Base-by-base conservation (phyloP, 1,284 basidiomycete species). In the Puccinia horiana region DNA sequence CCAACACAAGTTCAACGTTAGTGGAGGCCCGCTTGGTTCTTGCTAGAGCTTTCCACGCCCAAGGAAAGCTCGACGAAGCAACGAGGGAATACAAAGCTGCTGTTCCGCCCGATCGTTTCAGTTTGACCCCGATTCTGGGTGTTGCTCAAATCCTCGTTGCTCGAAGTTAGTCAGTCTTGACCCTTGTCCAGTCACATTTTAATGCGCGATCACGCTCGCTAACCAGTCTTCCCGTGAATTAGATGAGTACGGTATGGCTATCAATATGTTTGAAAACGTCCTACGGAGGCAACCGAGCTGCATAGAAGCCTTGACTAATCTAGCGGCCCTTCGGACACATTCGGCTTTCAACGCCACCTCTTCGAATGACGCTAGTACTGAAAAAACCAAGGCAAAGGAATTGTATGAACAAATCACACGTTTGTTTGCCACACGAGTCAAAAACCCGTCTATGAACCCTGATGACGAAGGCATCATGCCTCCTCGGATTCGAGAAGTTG, bases 191-290 rank as follows among this genome's bases (percentile, higher is more conserved):
- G 26, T 20, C 54, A 74, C 47, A 67, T 86, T 16, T 86, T 86
- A 76, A 85, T 86, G 23, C 83, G 87, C 29, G 32, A 35, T 35
- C 58, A 32, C 2, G 37, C 86, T 85, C 26, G 86, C 86, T 65
- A 86, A 86, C 72, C 29, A 23, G 77, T 26, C 16, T 20, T 69
- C 76, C 40, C 58, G 82, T 49, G 54, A 67, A 56, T 16, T 83
- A 93, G 93, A 92, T 84, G 92, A 94, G 86, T 90, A 91, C 84
- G 90, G 92, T 2, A 92, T 91, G 35, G 95, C 92, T 77, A 94
- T 93, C 81, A 93, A 96, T 86, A 93, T 93, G 0, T 91, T 96
- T 42, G 95, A 97, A 84, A 92, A 91, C 29, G 90, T 95, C 29
- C 88, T 93, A 35, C 91, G 85, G 37, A 82, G 80, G 16, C 82